phyloP scores from a whole-genome alignment of 495 filamentous ascomycete species.

The Copromyces sp. region DNA sequence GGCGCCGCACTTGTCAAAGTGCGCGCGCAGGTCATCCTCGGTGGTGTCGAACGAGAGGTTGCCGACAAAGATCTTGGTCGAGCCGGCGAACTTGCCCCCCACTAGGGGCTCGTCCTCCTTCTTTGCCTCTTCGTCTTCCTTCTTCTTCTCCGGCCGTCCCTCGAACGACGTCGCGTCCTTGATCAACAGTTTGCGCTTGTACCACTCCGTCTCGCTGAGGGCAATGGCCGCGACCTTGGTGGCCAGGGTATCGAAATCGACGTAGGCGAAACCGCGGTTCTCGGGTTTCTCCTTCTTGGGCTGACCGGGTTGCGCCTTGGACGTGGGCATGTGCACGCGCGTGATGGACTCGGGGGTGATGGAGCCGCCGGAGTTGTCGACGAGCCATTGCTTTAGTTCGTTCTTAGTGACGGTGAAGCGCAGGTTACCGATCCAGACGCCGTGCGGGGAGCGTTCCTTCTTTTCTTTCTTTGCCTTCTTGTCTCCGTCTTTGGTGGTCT shows the following conservation, averaged over 20 bases:
- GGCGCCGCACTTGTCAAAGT: constrained; percentile 74
- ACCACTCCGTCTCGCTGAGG: constrained; percentile 67
- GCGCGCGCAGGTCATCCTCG: constrained; percentile 66
- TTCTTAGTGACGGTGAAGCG: constrained; percentile 64
- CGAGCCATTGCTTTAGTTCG: constrained; percentile 66
- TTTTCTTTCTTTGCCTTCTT: constrained; percentile 33
- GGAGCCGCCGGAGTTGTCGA: constrained; percentile 47
- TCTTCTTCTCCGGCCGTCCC: constrained; percentile 51
- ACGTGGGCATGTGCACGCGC: constrained; percentile 66
- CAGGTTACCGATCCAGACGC: constrained; percentile 95
- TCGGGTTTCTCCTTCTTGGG: constrained; percentile 25
- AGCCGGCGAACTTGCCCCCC: constrained; percentile 17
- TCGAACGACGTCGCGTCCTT: constrained; percentile 83
- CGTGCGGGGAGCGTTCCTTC: constrained; percentile 61
- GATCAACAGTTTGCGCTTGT: constrained; percentile 73
- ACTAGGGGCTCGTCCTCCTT: constrained; percentile 17
- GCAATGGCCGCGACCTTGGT: constrained; percentile 62
- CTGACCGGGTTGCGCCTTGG: constrained; percentile 19
- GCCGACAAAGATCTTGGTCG: constrained; percentile 78
- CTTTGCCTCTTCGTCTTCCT: constrained; percentile 14
- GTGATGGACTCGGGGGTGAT: constrained; percentile 66
- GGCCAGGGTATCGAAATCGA: constrained; percentile 69
- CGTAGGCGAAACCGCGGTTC: constrained; percentile 89
- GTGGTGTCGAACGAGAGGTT: constrained; percentile 80
- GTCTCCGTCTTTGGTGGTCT: constrained; percentile 11